Base-by-base conservation (phyloP, 1,284 basidiomycete genomes). In the Pseudozyma thailandica region DNA sequence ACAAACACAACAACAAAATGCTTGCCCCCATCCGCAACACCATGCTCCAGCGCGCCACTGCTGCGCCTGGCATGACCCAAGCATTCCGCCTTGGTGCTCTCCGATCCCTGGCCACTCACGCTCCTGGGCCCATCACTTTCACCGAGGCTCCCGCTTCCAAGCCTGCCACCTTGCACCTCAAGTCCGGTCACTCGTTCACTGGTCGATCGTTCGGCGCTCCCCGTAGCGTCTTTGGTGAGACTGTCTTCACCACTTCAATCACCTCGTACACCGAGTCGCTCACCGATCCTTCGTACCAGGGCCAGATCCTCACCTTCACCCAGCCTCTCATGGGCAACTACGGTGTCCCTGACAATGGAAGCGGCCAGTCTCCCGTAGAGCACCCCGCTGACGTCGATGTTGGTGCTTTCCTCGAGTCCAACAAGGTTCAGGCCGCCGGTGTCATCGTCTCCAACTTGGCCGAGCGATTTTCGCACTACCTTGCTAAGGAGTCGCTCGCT, bases 251-350 rank as follows among this genome's bases (percentile, higher is more conserved):
- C 23, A 99, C 95, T 31, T 94, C 93, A 51, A 98, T 98, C 84
- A 99, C 96, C 7, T 96, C 93, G 53, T 98, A 99, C 85, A 98
- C 94, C 54, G 96, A 99, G 85, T 97, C 94, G 15, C 96, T 99
- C 93, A 99, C 95, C 44, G 95, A 99, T 83, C 95, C 95, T 6
- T 98, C 96, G 9, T 98, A 99, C 85, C 92, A 93, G 33, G 92
- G 93, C 52, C 96, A 99, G 85, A 93, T 98, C 77, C 88, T 99
- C 65, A 94, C 98, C 61, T 99, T 99, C 86, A 98, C 95, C 26
- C 92, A 94, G 5, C 95, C 96, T 23, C 89, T 99, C 84, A 97
- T 98, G 74, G 96, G 96, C 48, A 99, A 99, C 84, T 99, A 98
- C 82, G 95, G 96, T 69, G 94, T 99, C 4, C 95, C 95, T 10